Evolutionary conservation across 371 early-diverging fungal species (phyloP).

Genomic region (Actinomortierella wolfii): DNA sequence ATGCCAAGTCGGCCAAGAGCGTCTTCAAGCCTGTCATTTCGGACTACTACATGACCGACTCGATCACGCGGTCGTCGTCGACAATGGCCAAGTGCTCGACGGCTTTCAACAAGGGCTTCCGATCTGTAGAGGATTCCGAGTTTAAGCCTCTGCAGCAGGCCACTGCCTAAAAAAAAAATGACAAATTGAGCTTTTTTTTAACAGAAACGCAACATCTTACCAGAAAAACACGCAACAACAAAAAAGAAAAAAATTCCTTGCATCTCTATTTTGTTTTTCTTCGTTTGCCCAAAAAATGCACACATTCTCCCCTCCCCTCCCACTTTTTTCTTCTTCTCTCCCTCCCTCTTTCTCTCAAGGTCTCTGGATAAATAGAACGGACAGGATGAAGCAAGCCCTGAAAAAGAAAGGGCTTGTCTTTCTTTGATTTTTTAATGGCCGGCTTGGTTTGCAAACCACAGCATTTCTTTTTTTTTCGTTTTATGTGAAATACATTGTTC

Average conservation of each 20-base stretch:
- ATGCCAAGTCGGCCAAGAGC: conserved; percentile 51
- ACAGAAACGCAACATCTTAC: background rate
- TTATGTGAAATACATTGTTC: too few species aligned
- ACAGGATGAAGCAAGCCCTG: too few species aligned
- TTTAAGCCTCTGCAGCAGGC: conserved; percentile 42
- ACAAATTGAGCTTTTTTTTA: background rate
- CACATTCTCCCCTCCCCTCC: too few species aligned
- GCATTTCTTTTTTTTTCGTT: too few species aligned
- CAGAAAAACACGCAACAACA: background rate
- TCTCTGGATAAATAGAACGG: too few species aligned
- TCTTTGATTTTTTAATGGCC: too few species aligned
- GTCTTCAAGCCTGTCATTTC: conserved; percentile 63
- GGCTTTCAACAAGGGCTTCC: conserved; percentile 49
- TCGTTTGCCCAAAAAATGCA: too few species aligned
- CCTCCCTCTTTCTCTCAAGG: too few species aligned
- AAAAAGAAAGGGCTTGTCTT: too few species aligned
- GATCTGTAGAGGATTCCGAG: conserved; percentile 37
- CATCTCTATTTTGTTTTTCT: too few species aligned
- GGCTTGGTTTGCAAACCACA: too few species aligned
- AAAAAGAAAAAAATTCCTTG: background rate
- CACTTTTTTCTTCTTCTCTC: too few species aligned
- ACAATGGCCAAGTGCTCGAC: conserved; percentile 98
- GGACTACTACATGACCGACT: conserved; percentile 95
- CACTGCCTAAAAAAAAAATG: conserved; percentile 3
- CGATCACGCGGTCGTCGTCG: conserved; percentile 88